phyloP scores from a whole-genome alignment of 805 yeast species.

The Starmerella floricola region DNA sequence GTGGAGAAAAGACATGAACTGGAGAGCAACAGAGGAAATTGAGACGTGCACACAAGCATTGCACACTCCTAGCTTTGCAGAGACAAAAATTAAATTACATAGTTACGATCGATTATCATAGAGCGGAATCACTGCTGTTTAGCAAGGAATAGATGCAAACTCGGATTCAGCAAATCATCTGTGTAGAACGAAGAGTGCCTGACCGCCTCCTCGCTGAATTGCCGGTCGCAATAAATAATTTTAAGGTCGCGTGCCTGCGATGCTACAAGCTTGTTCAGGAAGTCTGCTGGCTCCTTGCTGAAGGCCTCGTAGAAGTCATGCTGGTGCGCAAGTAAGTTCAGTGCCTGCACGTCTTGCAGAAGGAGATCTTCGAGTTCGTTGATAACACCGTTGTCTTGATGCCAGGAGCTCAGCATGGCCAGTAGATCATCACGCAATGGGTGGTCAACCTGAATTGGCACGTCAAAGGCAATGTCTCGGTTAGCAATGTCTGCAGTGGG shows the following conservation, averaged over 20 bases:
- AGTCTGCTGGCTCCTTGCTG: constrained; percentile 63
- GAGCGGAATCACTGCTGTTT: constrained; percentile 8
- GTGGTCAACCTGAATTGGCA: constrained; percentile 45
- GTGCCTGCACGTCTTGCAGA: constrained; percentile 38
- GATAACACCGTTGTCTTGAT: constrained; percentile 33
- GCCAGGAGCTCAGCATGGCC: constrained; percentile 32
- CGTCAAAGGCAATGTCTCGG: constrained; percentile 70
- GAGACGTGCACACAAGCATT: neutral
- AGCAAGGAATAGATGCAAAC: constrained; percentile 61
- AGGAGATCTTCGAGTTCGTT: constrained; percentile 36
- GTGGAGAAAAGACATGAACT: no score
- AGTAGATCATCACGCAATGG: constrained; percentile 29
- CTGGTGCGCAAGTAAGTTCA: constrained; percentile 46
- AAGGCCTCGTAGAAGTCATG: constrained; percentile 67
- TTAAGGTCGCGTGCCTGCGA: constrained; percentile 76
- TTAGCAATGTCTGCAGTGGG: constrained; percentile 62
- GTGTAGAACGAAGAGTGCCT: constrained; percentile 74
- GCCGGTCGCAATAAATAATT: constrained; percentile 80
- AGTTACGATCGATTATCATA: no score
- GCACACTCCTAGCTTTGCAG: neutral
- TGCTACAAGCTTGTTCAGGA: constrained; percentile 59
- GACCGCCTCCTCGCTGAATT: constrained; percentile 76
- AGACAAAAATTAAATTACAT: constrained; percentile 4
- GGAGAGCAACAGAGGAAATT: neutral
- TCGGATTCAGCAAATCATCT: constrained; percentile 66